Conservation (phyloP, 805 yeast species). For the Saturnispora hagleri region DNA sequence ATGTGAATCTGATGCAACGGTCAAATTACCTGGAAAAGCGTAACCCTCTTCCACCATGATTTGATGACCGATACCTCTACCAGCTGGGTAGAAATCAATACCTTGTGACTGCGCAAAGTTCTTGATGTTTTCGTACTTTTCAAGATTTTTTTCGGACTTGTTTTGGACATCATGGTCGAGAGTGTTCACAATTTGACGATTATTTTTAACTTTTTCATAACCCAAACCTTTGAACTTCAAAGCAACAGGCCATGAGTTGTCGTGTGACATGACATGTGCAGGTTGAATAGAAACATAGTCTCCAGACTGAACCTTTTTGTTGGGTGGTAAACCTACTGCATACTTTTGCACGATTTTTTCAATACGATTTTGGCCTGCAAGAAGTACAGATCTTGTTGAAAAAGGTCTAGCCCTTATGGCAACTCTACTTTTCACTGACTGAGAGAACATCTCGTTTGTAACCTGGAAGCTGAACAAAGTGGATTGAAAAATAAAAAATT, state of each 20-base stretch:
- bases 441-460: not conserved
- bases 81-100: slow-evolving; percentile 95
- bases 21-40: slow-evolving; percentile 86
- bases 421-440: not conserved
- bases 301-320: slow-evolving; percentile 73
- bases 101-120: slow-evolving; percentile 85
- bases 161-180: slow-evolving; percentile 98
- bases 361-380: slow-evolving; percentile 71
- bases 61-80: slow-evolving; percentile 98
- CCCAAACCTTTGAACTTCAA: slow-evolving; percentile 93
- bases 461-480: not conserved
- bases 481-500: not conserved
- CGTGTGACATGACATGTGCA: slow-evolving; percentile 98
- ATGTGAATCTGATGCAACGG: slow-evolving; percentile 97
- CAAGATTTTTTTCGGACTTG: slow-evolving; percentile 77
- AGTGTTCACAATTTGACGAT: slow-evolving; percentile 90
- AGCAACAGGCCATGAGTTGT: slow-evolving; percentile 99
- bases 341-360: slow-evolving; percentile 93
- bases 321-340: slow-evolving; percentile 76
- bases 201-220: slow-evolving; percentile 72
- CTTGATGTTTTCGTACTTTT: slow-evolving; percentile 82
- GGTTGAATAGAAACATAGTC: slow-evolving; percentile 94
- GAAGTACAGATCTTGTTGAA: not conserved
- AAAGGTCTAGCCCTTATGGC: not conserved
- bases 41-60: slow-evolving; percentile 99